These are phyloP conservation scores for Pelargonium myrrhifolium DNA, from an alignment of 441 rosid species.

Conservation along the genomic window DNA sequence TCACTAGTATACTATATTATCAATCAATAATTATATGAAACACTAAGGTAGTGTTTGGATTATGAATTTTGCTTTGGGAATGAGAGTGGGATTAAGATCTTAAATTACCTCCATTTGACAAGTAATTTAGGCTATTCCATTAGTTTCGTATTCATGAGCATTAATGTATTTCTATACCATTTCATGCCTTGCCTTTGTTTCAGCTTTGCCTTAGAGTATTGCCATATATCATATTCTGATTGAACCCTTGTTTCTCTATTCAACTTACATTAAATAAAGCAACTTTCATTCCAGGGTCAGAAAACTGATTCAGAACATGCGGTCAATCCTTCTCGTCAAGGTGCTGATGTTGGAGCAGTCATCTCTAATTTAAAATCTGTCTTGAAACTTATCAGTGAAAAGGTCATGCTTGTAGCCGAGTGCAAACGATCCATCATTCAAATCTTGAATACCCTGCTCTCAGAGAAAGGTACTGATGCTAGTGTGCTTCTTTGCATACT, in stretches of 20 bases:
- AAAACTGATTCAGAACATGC: constrained; percentile 82
- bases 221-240: not conserved
- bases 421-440: constrained; percentile 80
- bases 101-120: not conserved
- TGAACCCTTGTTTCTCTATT: constrained; percentile 8
- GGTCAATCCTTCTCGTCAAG: constrained; percentile 81
- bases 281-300: constrained; percentile 45
- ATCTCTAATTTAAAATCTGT: constrained; percentile 71
- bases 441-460: constrained; percentile 65
- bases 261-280: constrained; percentile 10
- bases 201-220: not conserved
- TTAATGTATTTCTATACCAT: not conserved
- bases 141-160: not conserved
- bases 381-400: constrained; percentile 75
- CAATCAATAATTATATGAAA: not conserved
- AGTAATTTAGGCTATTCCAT: not conserved
- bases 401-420: constrained; percentile 74
- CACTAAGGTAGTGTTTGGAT: no score
- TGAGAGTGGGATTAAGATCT: not conserved
- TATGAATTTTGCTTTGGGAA: no score
- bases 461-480: constrained; percentile 88
- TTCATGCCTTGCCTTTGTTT: not conserved
- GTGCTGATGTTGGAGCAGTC: constrained; percentile 77
- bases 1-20: not conserved
- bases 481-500: constrained; percentile 83